Evolutionary conservation across 371 early-diverging fungal species (phyloP), one percentile per base, ranked within the genome.

Genomic region (Chytridiales sp.): DNA sequence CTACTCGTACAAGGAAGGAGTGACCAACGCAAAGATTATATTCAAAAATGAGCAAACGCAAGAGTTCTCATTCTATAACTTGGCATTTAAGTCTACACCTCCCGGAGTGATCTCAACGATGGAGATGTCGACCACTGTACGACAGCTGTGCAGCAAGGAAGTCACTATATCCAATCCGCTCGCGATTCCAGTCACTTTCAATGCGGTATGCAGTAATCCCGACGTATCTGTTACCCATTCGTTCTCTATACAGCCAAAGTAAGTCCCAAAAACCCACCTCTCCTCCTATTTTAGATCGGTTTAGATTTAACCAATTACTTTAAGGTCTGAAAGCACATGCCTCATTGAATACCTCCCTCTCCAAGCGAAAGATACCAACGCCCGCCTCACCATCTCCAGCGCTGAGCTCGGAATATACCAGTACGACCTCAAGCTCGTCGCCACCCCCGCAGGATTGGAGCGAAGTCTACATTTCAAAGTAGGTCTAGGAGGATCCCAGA

Each of bases 11-110:
- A 80, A 78, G 42, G 83, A 82, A 35, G 74, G 81, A 2, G 32
- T 72, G 1, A 65, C 66, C 11, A 73, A 59, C 47, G 62, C 70
- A n/a, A 73, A 73, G 40, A 68, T 81, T 22, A 69, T 68, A 1
- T 82, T 81, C 62, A 73, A 69, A 48, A 81, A 82, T 59, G 83
- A 82, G 49, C 27, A 49, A 9, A 78, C 83, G 2, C 77, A 76
- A 50, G 83, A 82, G 56, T 82, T 66, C 54, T 4, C 63, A 39
- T 79, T 65, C 40, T 79, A 72, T 61, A 68, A 67, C 41, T 17
- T 81, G 4, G 65, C 66, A 2, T 74, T 79, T 63, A 81, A 78
- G 53, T 66, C 75, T 6, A 74, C 74, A 5, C 68, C 81, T 3
- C 73, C 81, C 1, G 81, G 78, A 9, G 68, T 79, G 9, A 76